Base-by-base conservation (phyloP, 305 asterid genomes). In the Andrographis paniculata region DNA sequence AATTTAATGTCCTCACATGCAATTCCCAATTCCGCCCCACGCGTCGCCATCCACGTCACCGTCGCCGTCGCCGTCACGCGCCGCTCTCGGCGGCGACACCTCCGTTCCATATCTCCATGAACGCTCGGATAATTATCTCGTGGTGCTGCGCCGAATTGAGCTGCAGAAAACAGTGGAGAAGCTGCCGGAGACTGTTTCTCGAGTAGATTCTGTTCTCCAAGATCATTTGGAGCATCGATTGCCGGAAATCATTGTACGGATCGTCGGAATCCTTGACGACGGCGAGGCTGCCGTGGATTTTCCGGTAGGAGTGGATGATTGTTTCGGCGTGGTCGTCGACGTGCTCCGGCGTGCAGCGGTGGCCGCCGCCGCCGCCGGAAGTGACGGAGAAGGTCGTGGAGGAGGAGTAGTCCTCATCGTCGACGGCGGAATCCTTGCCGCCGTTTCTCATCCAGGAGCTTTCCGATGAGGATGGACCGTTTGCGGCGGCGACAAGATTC, bases 221-320 rank as follows among this genome's bases (percentile, higher is more conserved):
- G 13, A 86, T 82, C 96, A 86, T 83, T 14, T 73, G 89, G 16
- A 77, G 62, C 86, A 86, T 79, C 3, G 96, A 86, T 30, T 65
- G 64, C 11, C 82, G 74, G 57, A 86, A 86, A 69, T 86, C 96
- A 1, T 30, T 45, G 43, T 72, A 77, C 16, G 94, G 94, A 55
- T 86, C 76, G 12, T 72, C 67, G 22, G 96, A 80, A 19, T 83
- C 77, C 46, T 77, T 83, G 6, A 75, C 73, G 6, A 86, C 63
- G 16, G 94, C 96, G 27, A 71, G 22, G 59, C 82, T 75, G 50
- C 72, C 76, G 3, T 50, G 52, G 50, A 82, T 64, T 52, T 69
- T 79, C n/a, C 57, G 67, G 48, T 60, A 58, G 14, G 72, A 37
- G 17, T 2, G 36, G 28, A 37, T 41, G 48, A 17, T 11, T 33